Evolutionary conservation across 2,329 filamentous ascomycete genomes (phyloP).

Genomic region (Fusarium nanum): DNA sequence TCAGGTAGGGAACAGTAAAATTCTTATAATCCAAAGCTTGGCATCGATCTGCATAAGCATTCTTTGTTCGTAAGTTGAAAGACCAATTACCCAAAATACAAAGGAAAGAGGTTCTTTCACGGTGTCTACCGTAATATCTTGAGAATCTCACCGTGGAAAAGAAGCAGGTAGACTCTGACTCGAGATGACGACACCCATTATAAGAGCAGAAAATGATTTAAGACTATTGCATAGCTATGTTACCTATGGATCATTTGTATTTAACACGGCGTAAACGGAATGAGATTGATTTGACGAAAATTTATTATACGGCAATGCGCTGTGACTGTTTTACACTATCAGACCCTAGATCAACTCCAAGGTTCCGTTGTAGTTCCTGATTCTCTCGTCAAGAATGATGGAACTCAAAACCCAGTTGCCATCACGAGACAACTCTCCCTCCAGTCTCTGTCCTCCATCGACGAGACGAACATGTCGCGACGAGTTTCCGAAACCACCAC

Average conservation of each 20-base stretch:
- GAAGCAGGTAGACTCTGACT: neutral
- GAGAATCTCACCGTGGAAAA: neutral
- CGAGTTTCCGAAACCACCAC: slow-evolving; percentile 50
- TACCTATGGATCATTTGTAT: neutral
- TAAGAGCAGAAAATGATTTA: neutral
- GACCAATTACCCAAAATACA: neutral
- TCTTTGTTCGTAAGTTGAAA: neutral
- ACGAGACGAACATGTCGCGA: slow-evolving; percentile 52
- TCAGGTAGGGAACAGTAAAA: neutral
- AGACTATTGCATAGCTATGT: neutral
- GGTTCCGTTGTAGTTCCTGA: slow-evolving; percentile 50
- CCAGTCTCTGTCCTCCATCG: slow-evolving; percentile 52
- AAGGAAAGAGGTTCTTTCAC: neutral
- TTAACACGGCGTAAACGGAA: neutral
- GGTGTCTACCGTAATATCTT: too few species aligned
- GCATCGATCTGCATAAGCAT: too few species aligned
- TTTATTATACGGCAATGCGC: neutral
- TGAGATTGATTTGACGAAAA: neutral
- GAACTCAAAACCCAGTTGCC: slow-evolving; percentile 50
- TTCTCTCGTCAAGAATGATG: slow-evolving; percentile 51
- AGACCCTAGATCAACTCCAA: slow-evolving; percentile 28
- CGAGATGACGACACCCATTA: neutral
- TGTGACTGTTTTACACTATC: neutral
- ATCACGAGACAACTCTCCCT: slow-evolving; percentile 49
- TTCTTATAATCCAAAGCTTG: too few species aligned